Base-by-base conservation (phyloP, 306 rosid genomes). In the Gleditsia sinensis region DNA sequence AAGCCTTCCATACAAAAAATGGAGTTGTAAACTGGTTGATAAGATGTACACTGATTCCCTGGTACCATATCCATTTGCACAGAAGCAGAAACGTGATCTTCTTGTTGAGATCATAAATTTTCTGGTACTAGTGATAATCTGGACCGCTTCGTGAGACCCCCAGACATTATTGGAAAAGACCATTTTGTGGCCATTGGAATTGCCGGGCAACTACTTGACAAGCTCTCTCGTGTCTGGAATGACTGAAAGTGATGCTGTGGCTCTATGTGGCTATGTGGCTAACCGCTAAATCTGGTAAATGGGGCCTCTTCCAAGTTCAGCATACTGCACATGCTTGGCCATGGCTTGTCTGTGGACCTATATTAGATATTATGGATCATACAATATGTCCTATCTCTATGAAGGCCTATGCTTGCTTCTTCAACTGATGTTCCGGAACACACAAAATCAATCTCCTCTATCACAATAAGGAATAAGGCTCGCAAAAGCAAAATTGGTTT, bases 161-260 rank as follows among this genome's bases (percentile, higher is more conserved):
- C 24, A 49, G 61, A 64, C 71, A 50, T 33, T 10, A 65, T 14
- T 30, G 59, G 74, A 69, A 80, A 45, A 1, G 23, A 62, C 42
- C 80, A 58, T 25, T 66, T 51, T 50, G 79, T 80, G 78, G 78
- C 80, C 82, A 76, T 67, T 76, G 56, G 62, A 81, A 78, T 72
- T 81, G 89, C 80, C 75, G 76, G 78, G 60, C 63, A 81, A 74
- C 89, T 56, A 88, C 86, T 82, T 23, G 78, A 74, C 83, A 83
- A 60, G 27, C 21, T 71, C 72, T 43, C 51, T 21, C 58, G 7
- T 42, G 71, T 60, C 65, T 56, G 32, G 40, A 39, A 36, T 40
- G 32, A 69, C 57, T 71, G 81, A 86, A 75, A 58, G 40, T 25
- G 77, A 81, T 72, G 8, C 9, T 19, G 36, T 12, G 55, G 69